Conservation (phyloP, 2,329 filamentous ascomycete species). For the Phoma herbarum region DNA sequence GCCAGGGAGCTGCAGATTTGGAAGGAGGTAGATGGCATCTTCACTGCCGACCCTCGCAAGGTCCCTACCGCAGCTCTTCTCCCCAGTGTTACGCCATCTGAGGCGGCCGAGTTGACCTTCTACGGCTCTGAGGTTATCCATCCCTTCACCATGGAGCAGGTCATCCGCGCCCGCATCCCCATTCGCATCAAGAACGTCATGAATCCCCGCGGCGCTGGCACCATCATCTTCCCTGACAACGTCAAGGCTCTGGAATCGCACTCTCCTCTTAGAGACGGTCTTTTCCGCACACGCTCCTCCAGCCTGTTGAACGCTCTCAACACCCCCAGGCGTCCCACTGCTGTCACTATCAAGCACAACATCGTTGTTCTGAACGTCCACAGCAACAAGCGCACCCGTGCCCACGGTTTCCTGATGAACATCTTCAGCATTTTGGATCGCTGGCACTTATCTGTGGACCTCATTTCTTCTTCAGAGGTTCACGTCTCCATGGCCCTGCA, state of each 20-base stretch:
- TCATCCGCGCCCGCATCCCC: constrained; percentile 77
- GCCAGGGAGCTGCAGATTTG: constrained; percentile 94
- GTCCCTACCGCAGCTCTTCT: constrained; percentile 94
- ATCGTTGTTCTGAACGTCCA: constrained; percentile 98
- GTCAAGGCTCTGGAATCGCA: constrained; percentile 63
- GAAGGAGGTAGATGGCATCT: constrained; percentile 99
- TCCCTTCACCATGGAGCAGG: constrained; percentile 98
- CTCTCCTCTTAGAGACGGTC: constrained; percentile 66
- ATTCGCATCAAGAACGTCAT: constrained; percentile 94
- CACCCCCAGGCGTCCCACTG: constrained; percentile 59
- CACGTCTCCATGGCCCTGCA: constrained; percentile 98
- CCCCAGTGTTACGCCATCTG: constrained; percentile 86
- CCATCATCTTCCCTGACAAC: constrained; percentile 81
- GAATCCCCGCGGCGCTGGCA: constrained; percentile 80
- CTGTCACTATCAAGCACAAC: constrained; percentile 96
- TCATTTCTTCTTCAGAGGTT: constrained; percentile 96
- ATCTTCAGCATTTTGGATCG: constrained; percentile 92
- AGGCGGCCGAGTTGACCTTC: constrained; percentile 90
- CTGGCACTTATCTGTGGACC: constrained; percentile 87
- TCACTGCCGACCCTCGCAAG: constrained; percentile 84
- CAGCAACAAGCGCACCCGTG: constrained; percentile 94
- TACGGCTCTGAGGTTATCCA: constrained; percentile 89
- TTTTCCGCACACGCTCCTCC: constrained; percentile 58
- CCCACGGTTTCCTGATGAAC: constrained; percentile 92
- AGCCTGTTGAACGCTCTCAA: constrained; percentile 58